Conservation (phyloP, 2,329 filamentous ascomycete species). For the Trichoderma cornu-damae region DNA sequence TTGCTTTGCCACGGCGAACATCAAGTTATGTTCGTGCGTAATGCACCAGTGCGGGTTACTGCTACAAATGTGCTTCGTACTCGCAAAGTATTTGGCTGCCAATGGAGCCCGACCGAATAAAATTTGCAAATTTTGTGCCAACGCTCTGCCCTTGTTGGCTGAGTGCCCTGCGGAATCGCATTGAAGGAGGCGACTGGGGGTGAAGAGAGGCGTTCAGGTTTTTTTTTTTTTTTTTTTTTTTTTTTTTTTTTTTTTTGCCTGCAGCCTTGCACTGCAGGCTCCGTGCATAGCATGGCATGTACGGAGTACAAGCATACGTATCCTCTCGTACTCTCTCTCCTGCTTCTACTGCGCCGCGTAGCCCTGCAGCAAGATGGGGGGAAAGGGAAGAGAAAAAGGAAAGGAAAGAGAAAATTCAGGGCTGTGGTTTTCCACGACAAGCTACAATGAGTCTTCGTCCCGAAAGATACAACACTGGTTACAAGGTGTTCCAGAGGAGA, state of each 20-base stretch:
- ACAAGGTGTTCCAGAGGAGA: conserved; percentile 8
- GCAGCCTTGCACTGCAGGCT: conserved; percentile 17
- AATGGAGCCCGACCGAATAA: conserved; percentile 4
- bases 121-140: conserved; percentile 12
- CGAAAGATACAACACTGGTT: not conserved
- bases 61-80: conserved; percentile 1
- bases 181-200: conserved; percentile 15
- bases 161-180: conserved; percentile 6
- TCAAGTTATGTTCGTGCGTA: not conserved
- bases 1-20: not conserved
- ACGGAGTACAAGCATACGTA: not conserved
- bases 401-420: too few species aligned
- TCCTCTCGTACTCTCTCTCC: not conserved
- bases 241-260: conserved; percentile 19
- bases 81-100: not conserved
- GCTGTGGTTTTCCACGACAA: conserved; percentile 6
- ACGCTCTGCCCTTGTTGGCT: conserved; percentile 8
- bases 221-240: conserved; percentile 19
- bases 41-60: not conserved
- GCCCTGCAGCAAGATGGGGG: conserved; percentile 1
- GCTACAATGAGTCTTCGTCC: conserved; percentile 2
- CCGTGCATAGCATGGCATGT: conserved; percentile 1
- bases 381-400: too few species aligned
- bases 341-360: not conserved
- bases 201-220: conserved; percentile 7